Base-by-base conservation (phyloP, 2,329 filamentous ascomycete genomes). In the Hymenoscyphus albidus region DNA sequence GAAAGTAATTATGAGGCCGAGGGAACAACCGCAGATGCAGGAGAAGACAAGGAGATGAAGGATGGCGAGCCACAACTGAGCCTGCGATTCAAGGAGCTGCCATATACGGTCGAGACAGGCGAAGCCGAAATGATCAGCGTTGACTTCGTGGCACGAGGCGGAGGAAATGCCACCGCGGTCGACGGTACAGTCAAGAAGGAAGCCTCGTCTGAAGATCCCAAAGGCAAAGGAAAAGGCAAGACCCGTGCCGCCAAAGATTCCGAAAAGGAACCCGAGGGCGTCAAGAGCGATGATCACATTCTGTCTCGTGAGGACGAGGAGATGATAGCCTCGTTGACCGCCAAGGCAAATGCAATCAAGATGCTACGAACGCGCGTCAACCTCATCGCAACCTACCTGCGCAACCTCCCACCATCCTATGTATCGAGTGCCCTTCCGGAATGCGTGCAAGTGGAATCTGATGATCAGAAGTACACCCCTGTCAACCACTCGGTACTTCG, bases 121-220 rank as follows among this genome's bases (percentile, higher is more conserved):
- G 93, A 98, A 76, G 93, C 93, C 1, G 95, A 99, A 77, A 97
- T 97, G 93, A 98, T 99, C 70, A 91, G 91, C 70, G 91, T 99
- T 73, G 93, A 97, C 77, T 96, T 93, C 70, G 90, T 99, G 22
- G 93, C 94, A 0, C 88, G 89, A 61, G 92, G 91, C 48, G 91
- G 90, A 58, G 91, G 91, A 58, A 94, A 91, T 73, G 93, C 93
- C 31, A 88, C 90, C 12, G 86, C 86, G 39, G 80, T 86, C 31
- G 76, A 78, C 18, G 65, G 72, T 1, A 66, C 71, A 40, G 62
- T 68, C 59, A 71, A 73, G 67, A 71, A 74, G 57, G 59, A 68
- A 61, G 59, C 65, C 57, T 66, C 69, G 48, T 65, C 65, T 65
- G 74, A 70, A 75, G 65, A 72, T 74, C 64, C 62, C 54, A 66